Percentiles rank a stretch among this genome's conserved stretches.
Conservation (phyloP, 176 grass and related monocot species). For the Paspalum notatum region DNA sequence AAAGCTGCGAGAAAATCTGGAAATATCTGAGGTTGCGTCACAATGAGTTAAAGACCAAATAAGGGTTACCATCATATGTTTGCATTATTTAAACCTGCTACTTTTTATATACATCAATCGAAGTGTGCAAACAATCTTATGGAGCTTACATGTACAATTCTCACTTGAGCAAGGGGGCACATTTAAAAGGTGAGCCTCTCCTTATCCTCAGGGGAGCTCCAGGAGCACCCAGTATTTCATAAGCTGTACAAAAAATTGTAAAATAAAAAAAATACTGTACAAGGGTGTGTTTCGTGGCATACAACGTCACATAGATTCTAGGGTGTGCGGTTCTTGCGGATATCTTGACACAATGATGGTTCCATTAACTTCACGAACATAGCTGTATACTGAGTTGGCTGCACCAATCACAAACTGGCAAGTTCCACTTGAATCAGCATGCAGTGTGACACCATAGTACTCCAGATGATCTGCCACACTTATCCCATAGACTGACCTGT, state of each 20-base stretch:
- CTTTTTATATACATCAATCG: slow-evolving; percentile 31
- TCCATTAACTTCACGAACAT: slow-evolving; percentile 45
- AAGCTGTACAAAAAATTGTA: slow-evolving; percentile 39
- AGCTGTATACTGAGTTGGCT: slow-evolving; percentile 35
- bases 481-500: slow-evolving; percentile 79
- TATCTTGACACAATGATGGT: slow-evolving; percentile 50
- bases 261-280: slow-evolving; percentile 48
- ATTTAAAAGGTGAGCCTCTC: slow-evolving; percentile 46
- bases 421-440: slow-evolving; percentile 65
- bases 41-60: slow-evolving; percentile 8
- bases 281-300: background rate
- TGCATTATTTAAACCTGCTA: slow-evolving; percentile 18
- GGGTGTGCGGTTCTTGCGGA: slow-evolving; percentile 3
- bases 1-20: slow-evolving; percentile 10
- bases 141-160: slow-evolving; percentile 51
- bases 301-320: slow-evolving; percentile 45
- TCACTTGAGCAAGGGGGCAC: slow-evolving; percentile 49
- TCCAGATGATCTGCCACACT: slow-evolving; percentile 81
- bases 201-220: slow-evolving; percentile 51
- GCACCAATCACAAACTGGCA: slow-evolving; percentile 62
- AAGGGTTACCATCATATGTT: slow-evolving; percentile 17
- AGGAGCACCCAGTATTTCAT: slow-evolving; percentile 23
- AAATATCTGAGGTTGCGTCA: slow-evolving; percentile 15
- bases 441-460: slow-evolving; percentile 69
- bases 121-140: slow-evolving; percentile 26